These are phyloP conservation scores for Polytrichum commune DNA, from an alignment of 225 moss, liverwort and hornwort species.

Conservation along the genomic window DNA sequence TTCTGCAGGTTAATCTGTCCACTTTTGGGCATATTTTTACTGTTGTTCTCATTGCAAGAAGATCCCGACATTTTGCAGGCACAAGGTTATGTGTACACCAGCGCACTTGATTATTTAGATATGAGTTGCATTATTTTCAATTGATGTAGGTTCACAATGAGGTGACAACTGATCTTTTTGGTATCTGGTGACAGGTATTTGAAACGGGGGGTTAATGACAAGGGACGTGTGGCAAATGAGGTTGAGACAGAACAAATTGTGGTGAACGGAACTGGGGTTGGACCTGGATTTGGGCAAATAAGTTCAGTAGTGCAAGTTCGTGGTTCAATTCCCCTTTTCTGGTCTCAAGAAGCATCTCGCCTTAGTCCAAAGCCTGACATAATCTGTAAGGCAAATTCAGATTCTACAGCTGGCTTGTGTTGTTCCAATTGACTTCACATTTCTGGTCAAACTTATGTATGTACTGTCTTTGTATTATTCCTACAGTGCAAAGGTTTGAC, in stretches of 20 bases:
- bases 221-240: constrained; percentile 94
- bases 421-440: constrained; percentile 1
- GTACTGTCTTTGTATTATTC: constrained; percentile 11
- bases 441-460: not conserved
- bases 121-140: not conserved
- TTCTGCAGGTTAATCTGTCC: constrained; percentile 69
- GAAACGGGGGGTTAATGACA: constrained; percentile 95
- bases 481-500: constrained; percentile 83
- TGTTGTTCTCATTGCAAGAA: constrained; percentile 77
- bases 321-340: constrained; percentile 94
- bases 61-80: constrained; percentile 91
- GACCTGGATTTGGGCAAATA: constrained; percentile 80
- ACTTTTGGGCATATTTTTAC: constrained; percentile 72
- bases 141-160: not conserved
- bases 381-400: constrained; percentile 46
- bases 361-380: constrained; percentile 94
- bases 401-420: constrained; percentile 3
- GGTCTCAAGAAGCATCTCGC: constrained; percentile 86
- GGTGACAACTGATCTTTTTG: constrained; percentile 12
- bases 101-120: not conserved
- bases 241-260: constrained; percentile 97
- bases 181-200: constrained; percentile 63
- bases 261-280: constrained; percentile 79
- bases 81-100: constrained; percentile 46
- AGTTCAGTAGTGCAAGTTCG: constrained; percentile 92